Percentiles rank a stretch among this genome's conserved stretches.
Conservation (phyloP, 2,329 filamentous ascomycete species). For the Talaromyces sp. region DNA sequence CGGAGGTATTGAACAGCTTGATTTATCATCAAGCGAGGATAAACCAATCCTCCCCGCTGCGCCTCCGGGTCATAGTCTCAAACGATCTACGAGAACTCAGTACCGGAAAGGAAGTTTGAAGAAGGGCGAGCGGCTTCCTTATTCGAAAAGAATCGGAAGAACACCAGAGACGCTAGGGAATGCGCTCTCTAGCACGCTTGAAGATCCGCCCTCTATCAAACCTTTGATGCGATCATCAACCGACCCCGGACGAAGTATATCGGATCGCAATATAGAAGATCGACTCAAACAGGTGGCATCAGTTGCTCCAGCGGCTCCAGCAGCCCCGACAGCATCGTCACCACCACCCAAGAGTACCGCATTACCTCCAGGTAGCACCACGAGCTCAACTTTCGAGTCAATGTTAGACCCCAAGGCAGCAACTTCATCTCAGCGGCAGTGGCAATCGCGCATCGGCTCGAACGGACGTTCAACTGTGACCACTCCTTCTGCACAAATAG, state of each 20-base stretch:
- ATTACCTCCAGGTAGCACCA: constrained; percentile 22
- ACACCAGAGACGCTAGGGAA: constrained; percentile 60
- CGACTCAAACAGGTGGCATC: background rate
- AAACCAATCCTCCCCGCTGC: constrained; percentile 79
- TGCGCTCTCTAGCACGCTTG: constrained; percentile 37
- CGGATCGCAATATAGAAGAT: constrained; percentile 13
- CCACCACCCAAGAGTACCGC: constrained; percentile 8
- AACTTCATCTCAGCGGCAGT: constrained; percentile 44
- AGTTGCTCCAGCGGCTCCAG: background rate
- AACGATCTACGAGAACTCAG: constrained; percentile 86
- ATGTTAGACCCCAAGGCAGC: constrained; percentile 30
- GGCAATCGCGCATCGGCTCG: constrained; percentile 56
- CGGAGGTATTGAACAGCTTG: constrained; percentile 42
- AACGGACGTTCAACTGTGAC: constrained; percentile 56
- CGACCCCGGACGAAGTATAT: constrained; percentile 31
- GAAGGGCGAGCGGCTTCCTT: constrained; percentile 70
- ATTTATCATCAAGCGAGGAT: constrained; percentile 59
- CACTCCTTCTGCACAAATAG: constrained; percentile 45
- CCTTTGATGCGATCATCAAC: constrained; percentile 36
- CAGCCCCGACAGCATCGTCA: background rate
- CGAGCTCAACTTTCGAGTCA: constrained; percentile 29
- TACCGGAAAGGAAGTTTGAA: constrained; percentile 86
- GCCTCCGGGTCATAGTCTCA: constrained; percentile 71
- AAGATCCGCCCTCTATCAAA: constrained; percentile 32
- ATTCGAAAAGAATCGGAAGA: constrained; percentile 68